These are phyloP conservation scores for Platanthera guangdongensis DNA, from an alignment of 106 monocot species.

Conservation along the genomic window DNA sequence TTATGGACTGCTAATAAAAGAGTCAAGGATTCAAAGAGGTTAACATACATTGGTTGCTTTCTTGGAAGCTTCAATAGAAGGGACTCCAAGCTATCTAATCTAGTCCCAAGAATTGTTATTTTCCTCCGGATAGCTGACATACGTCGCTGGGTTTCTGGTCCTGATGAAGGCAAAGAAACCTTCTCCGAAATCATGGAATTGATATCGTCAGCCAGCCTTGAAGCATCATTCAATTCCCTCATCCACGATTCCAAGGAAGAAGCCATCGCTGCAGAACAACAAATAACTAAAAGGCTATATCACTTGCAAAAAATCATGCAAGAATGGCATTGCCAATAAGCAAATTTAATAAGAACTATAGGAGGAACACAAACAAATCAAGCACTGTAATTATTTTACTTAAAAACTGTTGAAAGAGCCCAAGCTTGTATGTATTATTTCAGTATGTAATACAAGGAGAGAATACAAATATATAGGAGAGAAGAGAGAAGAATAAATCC, in stretches of 20 bases:
- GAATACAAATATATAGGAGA: too few species aligned
- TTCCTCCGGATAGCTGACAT: conserved; percentile 67
- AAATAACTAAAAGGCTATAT: neutral
- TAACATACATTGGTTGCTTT: conserved; percentile 52
- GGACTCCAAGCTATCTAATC: conserved; percentile 66
- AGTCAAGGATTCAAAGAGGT: neutral
- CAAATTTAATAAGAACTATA: neutral
- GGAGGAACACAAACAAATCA: neutral
- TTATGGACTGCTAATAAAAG: neutral
- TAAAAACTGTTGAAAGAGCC: too few species aligned
- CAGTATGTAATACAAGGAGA: too few species aligned
- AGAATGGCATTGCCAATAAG: neutral
- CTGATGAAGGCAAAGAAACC: conserved; percentile 54
- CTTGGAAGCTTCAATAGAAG: conserved; percentile 56
- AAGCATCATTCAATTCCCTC: conserved; percentile 68
- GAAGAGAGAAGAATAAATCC: too few species aligned
- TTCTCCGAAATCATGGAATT: conserved; percentile 63
- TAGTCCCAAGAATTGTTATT: conserved; percentile 79
- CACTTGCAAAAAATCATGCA: neutral
- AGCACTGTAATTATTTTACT: neutral
- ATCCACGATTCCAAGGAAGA: conserved; percentile 60
- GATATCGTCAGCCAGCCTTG: conserved; percentile 76
- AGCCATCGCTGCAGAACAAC: conserved; percentile 47
- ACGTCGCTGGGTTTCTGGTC: conserved; percentile 55
- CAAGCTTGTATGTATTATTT: too few species aligned